phyloP scores from a whole-genome alignment of 1,284 basidiomycete species.

The Microbotryum scabiosae region DNA sequence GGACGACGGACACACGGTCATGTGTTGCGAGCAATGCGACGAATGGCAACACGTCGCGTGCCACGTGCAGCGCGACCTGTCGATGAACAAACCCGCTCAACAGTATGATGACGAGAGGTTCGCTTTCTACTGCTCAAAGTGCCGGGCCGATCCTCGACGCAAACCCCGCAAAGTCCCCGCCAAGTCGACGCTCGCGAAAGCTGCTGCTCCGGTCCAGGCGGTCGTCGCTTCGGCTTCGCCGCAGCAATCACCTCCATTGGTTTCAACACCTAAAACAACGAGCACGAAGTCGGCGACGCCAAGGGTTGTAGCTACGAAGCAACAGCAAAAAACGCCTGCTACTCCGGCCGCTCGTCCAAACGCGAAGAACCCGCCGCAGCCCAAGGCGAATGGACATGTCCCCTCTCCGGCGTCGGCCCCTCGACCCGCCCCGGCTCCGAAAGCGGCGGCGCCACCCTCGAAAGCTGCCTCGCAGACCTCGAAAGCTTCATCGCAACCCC shows the following conservation, averaged over 20 bases:
- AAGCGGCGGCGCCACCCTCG: not conserved
- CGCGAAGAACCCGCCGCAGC: too few species aligned
- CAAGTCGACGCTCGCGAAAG: too few species aligned
- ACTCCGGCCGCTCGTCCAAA: too few species aligned
- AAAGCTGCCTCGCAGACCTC: not conserved
- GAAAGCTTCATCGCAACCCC: not conserved
- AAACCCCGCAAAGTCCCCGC: not conserved
- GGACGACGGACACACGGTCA: constrained; percentile 66
- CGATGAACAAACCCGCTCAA: constrained; percentile 18
- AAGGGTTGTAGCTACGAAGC: too few species aligned
- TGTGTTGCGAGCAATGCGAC: constrained; percentile 66
- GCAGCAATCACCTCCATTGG: too few species aligned
- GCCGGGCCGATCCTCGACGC: constrained; percentile 7
- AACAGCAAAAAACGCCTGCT: too few species aligned
- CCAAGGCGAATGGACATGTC: too few species aligned
- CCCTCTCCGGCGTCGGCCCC: not conserved
- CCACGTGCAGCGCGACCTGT: constrained; percentile 37
- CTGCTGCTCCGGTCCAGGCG: too few species aligned
- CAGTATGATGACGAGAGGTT: constrained; percentile 28
- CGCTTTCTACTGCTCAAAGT: constrained; percentile 21
- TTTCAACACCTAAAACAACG: too few species aligned
- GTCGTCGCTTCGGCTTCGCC: too few species aligned
- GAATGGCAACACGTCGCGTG: constrained; percentile 52
- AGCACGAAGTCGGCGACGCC: too few species aligned
- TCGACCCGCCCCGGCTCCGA: too few species aligned